Evolutionary conservation across 495 filamentous ascomycete species (phyloP), one percentile per base, ranked within the genome.

Genomic region (Cercophora sp.): DNA sequence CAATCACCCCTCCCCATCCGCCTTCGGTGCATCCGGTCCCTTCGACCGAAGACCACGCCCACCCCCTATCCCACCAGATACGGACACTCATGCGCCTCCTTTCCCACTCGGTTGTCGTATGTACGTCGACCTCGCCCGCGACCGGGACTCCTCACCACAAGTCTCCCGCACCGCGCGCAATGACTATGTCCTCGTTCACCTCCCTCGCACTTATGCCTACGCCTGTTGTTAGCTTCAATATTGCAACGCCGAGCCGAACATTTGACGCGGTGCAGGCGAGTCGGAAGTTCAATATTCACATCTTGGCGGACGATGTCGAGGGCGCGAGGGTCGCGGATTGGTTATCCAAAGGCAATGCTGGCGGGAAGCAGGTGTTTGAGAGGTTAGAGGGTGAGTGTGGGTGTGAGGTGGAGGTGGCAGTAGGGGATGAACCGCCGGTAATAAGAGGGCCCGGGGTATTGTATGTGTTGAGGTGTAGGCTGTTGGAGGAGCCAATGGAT

Each of bases 141-240:
- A 53, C 63, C 5, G 65, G 68, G 6, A 55, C 64, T 32, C 41
- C 51, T 44, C 60, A 58, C 18, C 45, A 47, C 15, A 23, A 54
- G 35, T 51, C 64, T 24, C 54, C 60, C 44, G 26, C 66, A 19
- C 72, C 67, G 19, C 65, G 73, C 29, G 89, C 81, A 46, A 85
- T 93, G 75, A 90, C 88, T 20, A 83, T 92, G 57, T 94, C 89
- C 16, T 91, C 87, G 10, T 86, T 95, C 72, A 90, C 80, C 16
- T 88, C 87, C 0, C 78, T 95, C 20, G 79, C 84, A 0, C 72
- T 93, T 1, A 51, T 61, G 10, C 88, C 88, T 0, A 58, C 70
- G 3, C 88, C 89, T 0, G 74, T 85, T 22, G 77, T 93, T 29
- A 84, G 84, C 27, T 91, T 95, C 79, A 95, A 95, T 59, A 77